A percentile compares a stretch with the other conserved stretches of the same genome.
Conservation (phyloP, 1,284 basidiomycete genomes). For the Leccinum variabile region DNA sequence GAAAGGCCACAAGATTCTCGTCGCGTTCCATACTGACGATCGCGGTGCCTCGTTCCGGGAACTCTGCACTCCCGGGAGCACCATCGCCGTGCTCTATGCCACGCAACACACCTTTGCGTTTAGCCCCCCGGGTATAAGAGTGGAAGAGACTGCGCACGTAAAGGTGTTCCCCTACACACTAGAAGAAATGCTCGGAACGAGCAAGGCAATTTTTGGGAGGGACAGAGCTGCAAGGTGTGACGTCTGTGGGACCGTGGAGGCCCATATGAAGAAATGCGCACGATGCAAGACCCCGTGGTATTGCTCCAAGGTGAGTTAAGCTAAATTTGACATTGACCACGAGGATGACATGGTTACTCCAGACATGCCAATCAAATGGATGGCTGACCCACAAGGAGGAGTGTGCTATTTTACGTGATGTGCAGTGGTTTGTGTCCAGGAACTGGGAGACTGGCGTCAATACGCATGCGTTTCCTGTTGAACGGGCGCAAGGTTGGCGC, state of each 20-base stretch:
- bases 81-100: slow-evolving; percentile 34
- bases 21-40: slow-evolving; percentile 36
- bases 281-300: slow-evolving; percentile 33
- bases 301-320: slow-evolving; percentile 31
- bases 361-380: slow-evolving; percentile 26
- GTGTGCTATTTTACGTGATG: slow-evolving; percentile 26
- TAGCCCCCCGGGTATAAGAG: slow-evolving; percentile 30
- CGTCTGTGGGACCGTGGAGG: slow-evolving; percentile 22
- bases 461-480: slow-evolving; percentile 26
- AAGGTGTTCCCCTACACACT: slow-evolving; percentile 32
- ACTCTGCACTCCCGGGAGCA: slow-evolving; percentile 30
- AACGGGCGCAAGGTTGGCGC: slow-evolving; percentile 16
- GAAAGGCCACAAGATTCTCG: slow-evolving; percentile 25
- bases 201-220: slow-evolving; percentile 25
- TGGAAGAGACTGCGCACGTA: slow-evolving; percentile 28
- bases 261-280: slow-evolving; percentile 28
- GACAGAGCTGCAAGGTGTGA: slow-evolving; percentile 25
- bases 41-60: slow-evolving; percentile 28
- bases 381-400: slow-evolving; percentile 28
- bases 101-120: slow-evolving; percentile 34
- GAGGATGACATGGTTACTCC: slow-evolving; percentile 9
- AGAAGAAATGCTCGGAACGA: slow-evolving; percentile 31
- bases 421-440: slow-evolving; percentile 33
- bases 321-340: background rate
- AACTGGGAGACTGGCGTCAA: slow-evolving; percentile 27